These are phyloP conservation scores for Plantago coronopus DNA, from an alignment of 305 asterid genomes.

Conservation along the genomic window DNA sequence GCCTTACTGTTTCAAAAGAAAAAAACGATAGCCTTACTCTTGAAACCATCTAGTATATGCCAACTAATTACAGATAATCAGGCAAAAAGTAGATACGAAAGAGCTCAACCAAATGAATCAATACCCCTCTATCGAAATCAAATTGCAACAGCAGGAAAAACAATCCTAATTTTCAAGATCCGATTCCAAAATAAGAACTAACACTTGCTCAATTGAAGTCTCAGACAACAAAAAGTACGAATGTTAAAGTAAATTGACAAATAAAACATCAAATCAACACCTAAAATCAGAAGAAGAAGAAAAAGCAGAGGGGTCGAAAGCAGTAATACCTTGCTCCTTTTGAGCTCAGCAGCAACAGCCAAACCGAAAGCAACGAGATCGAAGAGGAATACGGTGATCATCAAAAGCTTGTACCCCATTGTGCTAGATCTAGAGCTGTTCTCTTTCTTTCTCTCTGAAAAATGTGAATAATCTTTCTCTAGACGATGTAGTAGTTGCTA, in stretches of 20 bases:
- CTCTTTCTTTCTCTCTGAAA: no score
- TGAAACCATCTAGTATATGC: no score
- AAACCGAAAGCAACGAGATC: constrained; percentile 86
- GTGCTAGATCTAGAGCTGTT: constrained; percentile 39
- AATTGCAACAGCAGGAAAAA: no score
- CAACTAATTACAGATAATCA: no score
- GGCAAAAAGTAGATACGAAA: no score
- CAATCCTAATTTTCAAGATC: not conserved
- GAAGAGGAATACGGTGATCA: constrained; percentile 48
- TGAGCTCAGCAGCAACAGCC: constrained; percentile 90
- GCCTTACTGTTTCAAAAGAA: no score
- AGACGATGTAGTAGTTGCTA: no score
- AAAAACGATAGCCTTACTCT: no score
- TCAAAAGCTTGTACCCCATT: constrained; percentile 77
- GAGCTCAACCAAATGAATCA: no score
- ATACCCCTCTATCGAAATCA: no score
- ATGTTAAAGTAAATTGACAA: not conserved
- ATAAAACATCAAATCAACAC: not conserved
- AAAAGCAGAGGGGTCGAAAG: not conserved
- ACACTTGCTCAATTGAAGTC: no score
- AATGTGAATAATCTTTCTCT: not conserved
- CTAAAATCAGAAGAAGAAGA: no score
- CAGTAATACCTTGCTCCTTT: constrained; percentile 64
- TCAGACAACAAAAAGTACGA: not conserved
- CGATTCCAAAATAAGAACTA: not conserved